Conservation (phyloP, 176 grass and related monocot species). For the Carex kokanica region DNA sequence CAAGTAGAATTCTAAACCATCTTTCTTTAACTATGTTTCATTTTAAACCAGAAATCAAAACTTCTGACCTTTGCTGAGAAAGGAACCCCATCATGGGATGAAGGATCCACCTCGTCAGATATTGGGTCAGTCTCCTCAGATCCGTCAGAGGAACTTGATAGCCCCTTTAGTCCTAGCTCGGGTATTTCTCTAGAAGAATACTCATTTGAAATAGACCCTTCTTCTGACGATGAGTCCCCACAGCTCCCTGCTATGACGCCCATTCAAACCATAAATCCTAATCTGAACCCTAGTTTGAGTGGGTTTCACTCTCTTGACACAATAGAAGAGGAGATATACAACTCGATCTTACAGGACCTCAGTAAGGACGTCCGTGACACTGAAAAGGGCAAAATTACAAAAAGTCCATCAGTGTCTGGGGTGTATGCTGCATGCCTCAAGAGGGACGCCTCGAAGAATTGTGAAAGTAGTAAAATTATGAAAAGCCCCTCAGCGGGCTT, state of each 20-base stretch:
- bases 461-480: slow-evolving; percentile 7
- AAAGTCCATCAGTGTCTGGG: slow-evolving; percentile 58
- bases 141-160: slow-evolving; percentile 25
- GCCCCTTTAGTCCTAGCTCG: slow-evolving; percentile 24
- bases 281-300: not conserved
- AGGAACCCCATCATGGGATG: slow-evolving; percentile 82
- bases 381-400: slow-evolving; percentile 58
- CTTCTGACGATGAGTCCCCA: slow-evolving; percentile 21
- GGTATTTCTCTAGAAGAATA: slow-evolving; percentile 26
- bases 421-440: slow-evolving; percentile 70
- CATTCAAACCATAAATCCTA: slow-evolving; percentile 19
- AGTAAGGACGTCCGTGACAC: slow-evolving; percentile 20
- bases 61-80: slow-evolving; percentile 89
- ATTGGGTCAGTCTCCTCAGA: slow-evolving; percentile 10
- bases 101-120: slow-evolving; percentile 19
- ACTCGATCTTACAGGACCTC: slow-evolving; percentile 21
- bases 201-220: slow-evolving; percentile 24
- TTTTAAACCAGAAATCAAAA: slow-evolving; percentile 74
- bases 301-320: slow-evolving; percentile 7
- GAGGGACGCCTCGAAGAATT: slow-evolving; percentile 41
- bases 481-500: slow-evolving; percentile 10
- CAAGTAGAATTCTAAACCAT: slow-evolving; percentile 11
- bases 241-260: slow-evolving; percentile 9
- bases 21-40: slow-evolving; percentile 20
- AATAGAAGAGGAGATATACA: slow-evolving; percentile 29